Conservation (phyloP, 768 basidiomycete species). For the Tulasnella sp. region DNA sequence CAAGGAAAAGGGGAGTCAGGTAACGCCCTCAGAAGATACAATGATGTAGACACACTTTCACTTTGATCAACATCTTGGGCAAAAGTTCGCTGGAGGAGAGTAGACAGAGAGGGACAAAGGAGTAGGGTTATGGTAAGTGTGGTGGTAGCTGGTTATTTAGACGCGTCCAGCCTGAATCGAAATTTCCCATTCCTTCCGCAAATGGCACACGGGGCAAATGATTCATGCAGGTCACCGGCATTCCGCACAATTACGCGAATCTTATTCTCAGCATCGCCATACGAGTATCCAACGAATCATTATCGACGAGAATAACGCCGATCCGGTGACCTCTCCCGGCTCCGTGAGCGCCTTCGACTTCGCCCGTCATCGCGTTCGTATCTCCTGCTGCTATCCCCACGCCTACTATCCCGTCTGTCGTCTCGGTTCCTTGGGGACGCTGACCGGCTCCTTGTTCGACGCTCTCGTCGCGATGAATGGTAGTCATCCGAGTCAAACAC, state of each 20-base stretch:
- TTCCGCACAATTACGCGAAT: not conserved
- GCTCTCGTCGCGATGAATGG: conserved; percentile 26
- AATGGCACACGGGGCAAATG: not conserved
- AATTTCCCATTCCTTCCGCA: not conserved
- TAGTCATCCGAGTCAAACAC: conserved; percentile 72
- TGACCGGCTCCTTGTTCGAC: conserved; percentile 1
- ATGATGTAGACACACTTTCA: conserved; percentile 55
- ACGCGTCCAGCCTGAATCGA: conserved; percentile 3
- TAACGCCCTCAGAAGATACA: conserved; percentile 17
- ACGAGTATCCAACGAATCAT: not conserved
- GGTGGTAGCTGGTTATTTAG: conserved; percentile 14
- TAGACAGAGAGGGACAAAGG: conserved; percentile 6
- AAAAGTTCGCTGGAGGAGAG: not conserved
- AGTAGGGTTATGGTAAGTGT: not conserved
- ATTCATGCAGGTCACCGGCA: not conserved
- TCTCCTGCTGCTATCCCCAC: not conserved
- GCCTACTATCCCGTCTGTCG: not conserved
- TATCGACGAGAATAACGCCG: not conserved
- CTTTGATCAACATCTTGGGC: conserved; percentile 74
- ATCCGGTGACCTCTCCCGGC: not conserved
- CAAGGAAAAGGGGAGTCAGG: conserved; percentile 15
- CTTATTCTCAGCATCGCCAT: not conserved
- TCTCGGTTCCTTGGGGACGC: conserved; percentile 29
- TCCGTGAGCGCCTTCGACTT: conserved; percentile 9
- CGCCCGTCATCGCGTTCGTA: conserved; percentile 25